Percentiles rank a stretch among this genome's conserved stretches.
These are phyloP conservation scores for Coemansia sp. DNA, from an alignment of 192 early-diverging fungal species.

Conservation along the genomic window DNA sequence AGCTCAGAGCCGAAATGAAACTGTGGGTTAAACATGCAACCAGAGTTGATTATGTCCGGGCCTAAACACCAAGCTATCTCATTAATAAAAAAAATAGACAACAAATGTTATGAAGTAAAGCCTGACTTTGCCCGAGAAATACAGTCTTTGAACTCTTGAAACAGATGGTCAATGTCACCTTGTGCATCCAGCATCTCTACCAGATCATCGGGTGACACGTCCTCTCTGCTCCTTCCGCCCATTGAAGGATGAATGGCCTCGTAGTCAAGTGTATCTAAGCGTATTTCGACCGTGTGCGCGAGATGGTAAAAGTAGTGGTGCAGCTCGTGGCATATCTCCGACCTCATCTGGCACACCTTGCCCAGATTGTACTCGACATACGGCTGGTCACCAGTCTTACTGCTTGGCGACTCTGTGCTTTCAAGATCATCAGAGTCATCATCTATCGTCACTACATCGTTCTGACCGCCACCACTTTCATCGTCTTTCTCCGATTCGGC, in stretches of 20 bases:
- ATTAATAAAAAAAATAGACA: not conserved
- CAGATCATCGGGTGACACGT: slow-evolving; percentile 33
- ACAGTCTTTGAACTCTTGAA: slow-evolving; percentile 26
- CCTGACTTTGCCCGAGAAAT: slow-evolving; percentile 34
- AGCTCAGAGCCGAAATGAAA: not conserved
- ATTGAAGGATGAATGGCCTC: not conserved
- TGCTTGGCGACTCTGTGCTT: not conserved
- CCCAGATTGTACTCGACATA: slow-evolving; percentile 38
- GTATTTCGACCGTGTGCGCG: slow-evolving; percentile 20
- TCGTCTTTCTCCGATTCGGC: not conserved
- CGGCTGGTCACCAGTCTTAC: not conserved
- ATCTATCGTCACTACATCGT: not conserved
- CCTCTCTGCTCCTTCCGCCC: not conserved
- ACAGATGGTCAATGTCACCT: slow-evolving; percentile 30
- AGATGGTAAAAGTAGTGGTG: slow-evolving; percentile 52
- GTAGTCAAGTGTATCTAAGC: slow-evolving; percentile 14
- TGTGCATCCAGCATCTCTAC: slow-evolving; percentile 36
- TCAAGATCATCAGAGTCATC: slow-evolving; percentile 14
- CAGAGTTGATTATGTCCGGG: slow-evolving; percentile 25
- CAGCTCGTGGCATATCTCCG: slow-evolving; percentile 43
- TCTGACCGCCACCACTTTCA: not conserved
- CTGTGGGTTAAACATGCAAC: slow-evolving; percentile 19
- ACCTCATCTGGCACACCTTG: slow-evolving; percentile 30
- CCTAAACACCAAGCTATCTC: not conserved
- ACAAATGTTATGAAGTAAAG: slow-evolving; percentile 28